These are phyloP conservation scores for Geotrichum phurueaensis DNA, from an alignment of 1,139 yeast species.

Conservation along the genomic window DNA sequence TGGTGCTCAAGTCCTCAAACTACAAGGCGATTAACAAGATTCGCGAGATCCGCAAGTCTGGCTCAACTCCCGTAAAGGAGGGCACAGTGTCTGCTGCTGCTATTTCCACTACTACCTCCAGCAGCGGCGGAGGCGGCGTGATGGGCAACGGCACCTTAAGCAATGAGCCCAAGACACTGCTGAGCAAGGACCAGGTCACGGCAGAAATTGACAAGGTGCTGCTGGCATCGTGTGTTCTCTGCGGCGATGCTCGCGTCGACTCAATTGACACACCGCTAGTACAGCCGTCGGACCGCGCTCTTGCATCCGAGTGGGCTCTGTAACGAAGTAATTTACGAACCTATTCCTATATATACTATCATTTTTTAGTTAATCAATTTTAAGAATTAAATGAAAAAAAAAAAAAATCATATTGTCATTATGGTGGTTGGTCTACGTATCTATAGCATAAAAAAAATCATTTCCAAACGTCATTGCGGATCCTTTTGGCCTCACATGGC, in stretches of 20 bases:
- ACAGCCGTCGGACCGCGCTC: constrained; percentile 14
- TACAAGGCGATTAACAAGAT: constrained; percentile 60
- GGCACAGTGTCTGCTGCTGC: constrained; percentile 24
- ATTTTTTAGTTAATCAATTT: neutral
- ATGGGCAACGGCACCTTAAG: constrained; percentile 1
- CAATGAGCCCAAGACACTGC: constrained; percentile 23
- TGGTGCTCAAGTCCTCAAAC: constrained; percentile 57
- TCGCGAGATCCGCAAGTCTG: constrained; percentile 44
- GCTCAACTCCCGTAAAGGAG: constrained; percentile 14
- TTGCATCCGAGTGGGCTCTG: constrained; percentile 17
- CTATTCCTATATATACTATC: neutral
- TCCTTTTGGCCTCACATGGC: constrained; percentile 28
- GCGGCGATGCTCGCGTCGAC: constrained; percentile 71
- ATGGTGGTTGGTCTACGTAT: neutral
- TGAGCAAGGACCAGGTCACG: constrained; percentile 30
- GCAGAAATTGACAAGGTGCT: constrained; percentile 55
- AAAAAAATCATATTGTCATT: neutral
- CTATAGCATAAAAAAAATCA: constrained; percentile 1
- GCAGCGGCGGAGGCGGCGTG: neutral
- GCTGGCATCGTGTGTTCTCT: constrained; percentile 65
- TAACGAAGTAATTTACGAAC: neutral
- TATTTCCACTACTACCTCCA: neutral
- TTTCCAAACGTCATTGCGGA: constrained; percentile 28
- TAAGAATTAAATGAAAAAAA: neutral
- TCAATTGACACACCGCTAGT: constrained; percentile 55